These are phyloP conservation scores for Solanum dulcamara DNA, from an alignment of 257 asterid species.

Conservation along the genomic window DNA sequence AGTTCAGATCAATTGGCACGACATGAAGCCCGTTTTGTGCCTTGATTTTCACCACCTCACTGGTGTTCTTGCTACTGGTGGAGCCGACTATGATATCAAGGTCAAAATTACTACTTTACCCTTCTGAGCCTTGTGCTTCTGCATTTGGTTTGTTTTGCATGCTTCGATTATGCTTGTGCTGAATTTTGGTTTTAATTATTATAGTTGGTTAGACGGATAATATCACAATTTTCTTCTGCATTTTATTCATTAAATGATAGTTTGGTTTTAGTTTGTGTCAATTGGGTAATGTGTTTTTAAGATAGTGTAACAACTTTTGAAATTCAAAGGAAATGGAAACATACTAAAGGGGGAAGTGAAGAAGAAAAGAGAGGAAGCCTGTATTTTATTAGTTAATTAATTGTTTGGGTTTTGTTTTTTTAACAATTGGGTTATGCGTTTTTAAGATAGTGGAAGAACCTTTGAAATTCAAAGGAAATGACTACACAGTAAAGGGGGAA, in stretches of 20 bases:
- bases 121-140: background rate
- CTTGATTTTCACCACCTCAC: constrained; percentile 78
- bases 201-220: too few relatives aligned
- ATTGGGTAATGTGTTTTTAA: background rate
- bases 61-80: constrained; percentile 78
- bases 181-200: background rate
- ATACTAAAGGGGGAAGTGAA: background rate
- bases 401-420: background rate
- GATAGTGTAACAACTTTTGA: background rate
- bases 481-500: background rate
- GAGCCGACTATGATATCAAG: constrained; percentile 94
- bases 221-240: background rate
- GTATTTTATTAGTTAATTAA: background rate
- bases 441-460: background rate
- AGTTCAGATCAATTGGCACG: constrained; percentile 93
- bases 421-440: too few relatives aligned
- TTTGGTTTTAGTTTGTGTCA: background rate
- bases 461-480: background rate
- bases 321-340: background rate
- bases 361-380: background rate
- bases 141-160: background rate
- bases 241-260: background rate
- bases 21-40: constrained; percentile 76
- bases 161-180: background rate
- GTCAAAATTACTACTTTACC: constrained; percentile 10